Base-by-base conservation (phyloP, 495 filamentous ascomycete genomes). In the Tuber brumale region DNA sequence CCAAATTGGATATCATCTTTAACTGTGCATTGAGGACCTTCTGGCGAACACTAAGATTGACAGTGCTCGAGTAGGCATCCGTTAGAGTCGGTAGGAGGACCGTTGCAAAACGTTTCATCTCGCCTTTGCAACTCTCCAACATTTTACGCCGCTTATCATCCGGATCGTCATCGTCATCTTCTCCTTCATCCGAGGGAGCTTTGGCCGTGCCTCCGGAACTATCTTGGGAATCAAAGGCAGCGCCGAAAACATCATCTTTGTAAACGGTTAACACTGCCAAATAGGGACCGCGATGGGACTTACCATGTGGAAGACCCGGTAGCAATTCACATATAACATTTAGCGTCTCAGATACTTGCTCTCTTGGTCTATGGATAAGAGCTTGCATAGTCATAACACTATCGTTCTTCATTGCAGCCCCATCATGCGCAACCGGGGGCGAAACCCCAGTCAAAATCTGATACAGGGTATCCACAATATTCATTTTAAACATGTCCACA, bases 321-420 rank as follows among this genome's bases (percentile, higher is more conserved):
- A 99, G 88, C 23, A 99, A 88, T 86, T 98, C 96, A 85, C 96
- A 98, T 77, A 98, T 94, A 75, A 99, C 94, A 84, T 97, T 97
- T 74, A 99, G 89, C 7, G 96, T 97, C 86, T 99, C 96, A 81
- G 93, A 94, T 41, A 99, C 91, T 83, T 98, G 96, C 81, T 99
- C 95, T 69, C 94, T 90, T n/a, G 95, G 95, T 46, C 94, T 89
- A 82, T 98, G 96, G 73, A 99, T 97, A 80, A 99, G 85, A 44
- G 95, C 94, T 83, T 99, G 95, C 96, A 99, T 98, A 84, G 98
- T 94, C 71, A 99, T 90, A 42, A 98, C 95, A 82, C 93, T 97
- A 85, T 98, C 95, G 82, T 97, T 94, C 85, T 95, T 97, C 66
- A 89, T 85, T 39, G 88, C 89, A n/a, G 92, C 92, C 44, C 93